phyloP scores from a whole-genome alignment of 2,329 filamentous ascomycete species.

The Cercospora janseana region DNA sequence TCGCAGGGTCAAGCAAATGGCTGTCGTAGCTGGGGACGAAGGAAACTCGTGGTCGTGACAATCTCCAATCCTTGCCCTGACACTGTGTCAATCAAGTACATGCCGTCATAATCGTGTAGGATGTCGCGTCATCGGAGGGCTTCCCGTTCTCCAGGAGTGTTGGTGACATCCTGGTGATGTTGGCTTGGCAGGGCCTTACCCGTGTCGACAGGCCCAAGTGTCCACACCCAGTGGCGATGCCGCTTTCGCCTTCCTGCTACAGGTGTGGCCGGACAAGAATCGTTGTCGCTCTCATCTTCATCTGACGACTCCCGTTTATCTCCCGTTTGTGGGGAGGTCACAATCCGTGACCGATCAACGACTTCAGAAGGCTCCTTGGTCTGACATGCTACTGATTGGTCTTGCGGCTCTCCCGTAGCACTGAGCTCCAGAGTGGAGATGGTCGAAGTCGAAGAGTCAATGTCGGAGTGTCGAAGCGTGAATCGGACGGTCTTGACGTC shows the following conservation, averaged over 20 bases:
- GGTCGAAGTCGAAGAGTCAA: slow-evolving; percentile 43
- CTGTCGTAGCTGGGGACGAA: neutral
- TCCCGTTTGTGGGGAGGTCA: slow-evolving; percentile 28
- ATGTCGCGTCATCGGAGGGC: neutral
- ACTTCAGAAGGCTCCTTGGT: no score
- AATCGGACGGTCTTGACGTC: slow-evolving; percentile 58
- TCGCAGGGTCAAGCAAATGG: slow-evolving; percentile 1
- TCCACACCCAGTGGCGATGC: slow-evolving; percentile 58
- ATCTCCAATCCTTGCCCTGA: neutral
- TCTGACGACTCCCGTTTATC: slow-evolving; percentile 51
- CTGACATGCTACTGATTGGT: no score
- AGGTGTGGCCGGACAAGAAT: slow-evolving; percentile 53
- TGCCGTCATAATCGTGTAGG: neutral
- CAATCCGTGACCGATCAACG: neutral
- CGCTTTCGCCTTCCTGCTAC: slow-evolving; percentile 54
- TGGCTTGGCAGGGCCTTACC: neutral
- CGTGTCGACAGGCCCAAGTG: slow-evolving; percentile 37
- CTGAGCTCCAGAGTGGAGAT: slow-evolving; percentile 33
- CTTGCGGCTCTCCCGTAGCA: no score
- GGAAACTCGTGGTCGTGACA: neutral
- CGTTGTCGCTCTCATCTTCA: slow-evolving; percentile 45
- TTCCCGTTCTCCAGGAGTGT: neutral
- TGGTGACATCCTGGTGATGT: neutral
- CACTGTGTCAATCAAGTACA: neutral
- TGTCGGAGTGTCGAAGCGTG: slow-evolving; percentile 56